Evolutionary conservation across 768 basidiomycete genomes (phyloP), one percentile per base, ranked within the genome.

Genomic region (Auricularia sp.): DNA sequence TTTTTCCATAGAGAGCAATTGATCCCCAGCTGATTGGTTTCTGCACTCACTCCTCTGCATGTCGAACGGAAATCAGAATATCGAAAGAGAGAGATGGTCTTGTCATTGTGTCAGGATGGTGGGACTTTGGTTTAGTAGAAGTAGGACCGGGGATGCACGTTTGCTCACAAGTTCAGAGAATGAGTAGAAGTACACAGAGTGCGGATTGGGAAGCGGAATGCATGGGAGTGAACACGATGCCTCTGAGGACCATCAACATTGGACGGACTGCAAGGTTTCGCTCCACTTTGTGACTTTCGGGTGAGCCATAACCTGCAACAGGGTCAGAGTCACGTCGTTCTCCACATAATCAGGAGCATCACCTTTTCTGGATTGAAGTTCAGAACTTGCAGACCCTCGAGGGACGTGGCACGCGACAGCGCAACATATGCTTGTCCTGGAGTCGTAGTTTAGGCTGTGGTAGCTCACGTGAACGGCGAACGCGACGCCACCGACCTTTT

Each of bases 401-500:
- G 71, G 4, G 72, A 72, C 0, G 74, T 75, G 13, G 75, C 75
- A 34, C 75, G 74, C 16, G 74, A 75, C 14, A 71, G 66, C 37
- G 67, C 67, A 10, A 72, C 68, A 39, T 67, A 68, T 5, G 70
- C 65, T 69, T 70, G 70, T 7, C 69, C 69, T 70, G 18, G 13
- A 62, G 21, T 39, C 58, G 34, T 7, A 51, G 3, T 59, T 59
- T n/a, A 45, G 37, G 16, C 16, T 33, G 13, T 2, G 39, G 39
- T 14, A 42, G 29, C 18, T n/a, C 56, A 42, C 63, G n/a, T 34
- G 2, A 37, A 62, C 44, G 45, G 14, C 39, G 65, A 33, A 10
- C 51, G 24, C 21, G 10, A 34, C 14, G n/a, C 3, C 14, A 51
- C 69, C 5, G 86, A 3, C 89, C 89, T 65, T 83, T 87, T 73